Evolutionary conservation across 2,329 filamentous ascomycete species (phyloP).

Genomic region (Sphaceloma murrayae): DNA sequence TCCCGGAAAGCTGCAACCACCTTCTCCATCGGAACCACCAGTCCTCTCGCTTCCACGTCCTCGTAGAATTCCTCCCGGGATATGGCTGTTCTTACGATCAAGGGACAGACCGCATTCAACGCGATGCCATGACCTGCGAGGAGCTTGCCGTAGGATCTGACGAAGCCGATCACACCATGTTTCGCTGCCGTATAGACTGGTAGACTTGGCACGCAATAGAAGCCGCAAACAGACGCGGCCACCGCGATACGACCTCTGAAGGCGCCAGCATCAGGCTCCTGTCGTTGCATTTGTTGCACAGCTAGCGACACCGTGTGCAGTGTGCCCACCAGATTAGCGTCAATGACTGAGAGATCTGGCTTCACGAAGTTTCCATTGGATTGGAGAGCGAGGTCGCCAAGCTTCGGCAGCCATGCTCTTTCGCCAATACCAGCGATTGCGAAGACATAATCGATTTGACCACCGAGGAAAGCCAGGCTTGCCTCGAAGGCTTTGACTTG

Average conservation of each 20-base stretch:
- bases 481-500: conserved; percentile 31
- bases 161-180: conserved; percentile 33
- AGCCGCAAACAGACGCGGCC: conserved; percentile 35
- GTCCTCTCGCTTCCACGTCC: conserved; percentile 25
- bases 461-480: conserved; percentile 26
- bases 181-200: conserved; percentile 38
- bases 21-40: conserved; percentile 34
- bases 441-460: conserved; percentile 34
- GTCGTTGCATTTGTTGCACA: conserved; percentile 37
- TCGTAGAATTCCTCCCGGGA: conserved; percentile 33
- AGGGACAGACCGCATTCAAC: conserved; percentile 36
- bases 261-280: conserved; percentile 28
- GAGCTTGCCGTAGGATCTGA: conserved; percentile 35
- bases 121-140: conserved; percentile 34
- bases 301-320: conserved; percentile 35
- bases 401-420: conserved; percentile 29
- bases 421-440: conserved; percentile 36
- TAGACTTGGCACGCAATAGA: conserved; percentile 35
- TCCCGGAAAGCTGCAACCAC: conserved; percentile 34
- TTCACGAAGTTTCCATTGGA: conserved; percentile 26
- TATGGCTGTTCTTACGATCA: conserved; percentile 34
- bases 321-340: conserved; percentile 36
- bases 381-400: conserved; percentile 13
- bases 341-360: conserved; percentile 33
- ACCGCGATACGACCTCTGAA: conserved; percentile 32